A percentile compares a stretch with the other conserved stretches of the same genome.
These are phyloP conservation scores for Leptographium flavum DNA, from an alignment of 2,329 filamentous ascomycete genomes.

Conservation along the genomic window DNA sequence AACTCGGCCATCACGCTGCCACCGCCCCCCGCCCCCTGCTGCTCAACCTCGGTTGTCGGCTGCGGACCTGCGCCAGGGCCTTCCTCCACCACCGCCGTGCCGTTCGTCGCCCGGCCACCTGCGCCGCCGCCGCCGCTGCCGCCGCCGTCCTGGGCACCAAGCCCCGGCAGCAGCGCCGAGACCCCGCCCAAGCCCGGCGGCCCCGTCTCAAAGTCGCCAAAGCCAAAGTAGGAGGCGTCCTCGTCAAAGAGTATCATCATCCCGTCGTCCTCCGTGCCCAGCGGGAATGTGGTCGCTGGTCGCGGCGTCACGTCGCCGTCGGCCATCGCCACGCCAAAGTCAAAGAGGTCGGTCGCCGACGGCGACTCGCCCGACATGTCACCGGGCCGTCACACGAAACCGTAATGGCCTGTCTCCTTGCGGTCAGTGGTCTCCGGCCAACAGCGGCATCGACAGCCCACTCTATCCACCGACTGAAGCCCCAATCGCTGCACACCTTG, in stretches of 20 bases:
- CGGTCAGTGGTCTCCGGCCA: too few relatives aligned
- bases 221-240: slow-evolving; percentile 19
- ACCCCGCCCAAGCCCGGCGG: too few relatives aligned
- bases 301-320: slow-evolving; percentile 5
- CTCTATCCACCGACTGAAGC: too few relatives aligned
- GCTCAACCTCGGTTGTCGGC: slow-evolving; percentile 17
- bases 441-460: too few relatives aligned
- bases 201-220: too few relatives aligned
- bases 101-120: too few relatives aligned
- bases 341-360: background rate
- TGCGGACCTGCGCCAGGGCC: slow-evolving; percentile 28
- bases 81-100: too few relatives aligned
- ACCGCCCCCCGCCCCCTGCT: slow-evolving; percentile 14
- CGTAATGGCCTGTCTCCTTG: too few relatives aligned
- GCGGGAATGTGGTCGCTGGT: background rate
- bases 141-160: background rate
- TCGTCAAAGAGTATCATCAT: slow-evolving; percentile 31
- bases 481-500: too few relatives aligned
- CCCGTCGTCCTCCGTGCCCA: slow-evolving; percentile 17
- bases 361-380: too few relatives aligned
- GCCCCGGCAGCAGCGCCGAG: too few relatives aligned
- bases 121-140: background rate
- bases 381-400: too few relatives aligned
- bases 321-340: background rate
- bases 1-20: slow-evolving; percentile 40